Conservation (phyloP, 2,329 filamentous ascomycete genomes). For the Exophiala sp. region DNA sequence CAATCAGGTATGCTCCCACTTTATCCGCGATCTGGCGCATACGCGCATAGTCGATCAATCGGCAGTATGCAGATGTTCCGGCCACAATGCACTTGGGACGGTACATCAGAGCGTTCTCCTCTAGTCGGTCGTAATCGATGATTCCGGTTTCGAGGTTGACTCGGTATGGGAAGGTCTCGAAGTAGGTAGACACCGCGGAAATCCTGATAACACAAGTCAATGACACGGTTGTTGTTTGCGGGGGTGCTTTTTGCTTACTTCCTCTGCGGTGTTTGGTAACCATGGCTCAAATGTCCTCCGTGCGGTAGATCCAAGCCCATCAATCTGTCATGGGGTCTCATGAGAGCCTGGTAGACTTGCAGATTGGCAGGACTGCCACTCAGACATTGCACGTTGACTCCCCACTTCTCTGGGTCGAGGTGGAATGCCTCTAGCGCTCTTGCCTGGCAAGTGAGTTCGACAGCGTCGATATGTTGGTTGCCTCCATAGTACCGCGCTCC, state of each 20-base stretch:
- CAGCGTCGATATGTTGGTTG: constrained; percentile 90
- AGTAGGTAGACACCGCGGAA: constrained; percentile 96
- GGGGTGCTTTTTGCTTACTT: constrained; percentile 47
- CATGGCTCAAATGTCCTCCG: constrained; percentile 90
- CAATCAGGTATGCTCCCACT: constrained; percentile 87
- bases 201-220: constrained; percentile 47
- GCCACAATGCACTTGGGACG: constrained; percentile 94
- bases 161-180: constrained; percentile 96
- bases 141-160: constrained; percentile 71
- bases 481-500: constrained; percentile 95
- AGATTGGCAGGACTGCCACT: constrained; percentile 72
- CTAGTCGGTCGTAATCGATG: constrained; percentile 92
- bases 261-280: constrained; percentile 90
- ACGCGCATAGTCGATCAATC: constrained; percentile 90
- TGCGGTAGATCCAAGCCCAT: constrained; percentile 96
- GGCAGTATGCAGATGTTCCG: constrained; percentile 96
- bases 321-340: constrained; percentile 88
- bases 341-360: constrained; percentile 88
- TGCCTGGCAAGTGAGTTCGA: constrained; percentile 83
- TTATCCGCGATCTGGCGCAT: constrained; percentile 95
- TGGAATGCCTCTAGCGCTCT: constrained; percentile 83
- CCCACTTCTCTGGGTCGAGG: constrained; percentile 80
- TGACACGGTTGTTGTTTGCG: background rate
- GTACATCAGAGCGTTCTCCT: constrained; percentile 85
- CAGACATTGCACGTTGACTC: constrained; percentile 88